Base-by-base conservation (phyloP, 2,329 filamentous ascomycete genomes). In the Talaromyces marneffei region DNA sequence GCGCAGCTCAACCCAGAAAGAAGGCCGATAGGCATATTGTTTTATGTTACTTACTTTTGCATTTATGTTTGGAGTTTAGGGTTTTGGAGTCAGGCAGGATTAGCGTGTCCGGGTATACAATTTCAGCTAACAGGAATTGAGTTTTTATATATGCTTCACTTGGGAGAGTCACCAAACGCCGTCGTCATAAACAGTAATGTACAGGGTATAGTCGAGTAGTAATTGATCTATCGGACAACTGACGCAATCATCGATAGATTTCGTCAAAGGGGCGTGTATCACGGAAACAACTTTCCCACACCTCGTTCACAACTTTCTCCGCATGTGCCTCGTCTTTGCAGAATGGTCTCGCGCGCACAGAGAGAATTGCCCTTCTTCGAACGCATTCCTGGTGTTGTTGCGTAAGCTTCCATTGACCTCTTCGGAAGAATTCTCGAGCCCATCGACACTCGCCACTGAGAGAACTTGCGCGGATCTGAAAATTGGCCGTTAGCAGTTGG, bases 241-340 rank as follows among this genome's bases (percentile, higher is more conserved):
- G 14, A 55, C n/a, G 12, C 4, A 52, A 46, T 77, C 69, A 81
- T 71, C 91, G 87, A 75, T 96, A 99, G 58, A 99, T 92, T 74
- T 97, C 93, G 74, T 97, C 92, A 76, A 99, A 99, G 2, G 94
- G 94, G 70, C 94, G 82, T 3, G 93, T 97, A 76, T 99, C 94
- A 57, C 85, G 80, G 74, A 96, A 99, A 75, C 94, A 99, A 69
- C 92, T 97, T 67, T 96, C 92, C 91, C 93, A 99, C n/a, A 99
- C 94, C 76, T 96, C 88, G 76, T 97, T 94, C 62, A 99, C 91
- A 27, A 95, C 87, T 77, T 89, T 91, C 57, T 86, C 84, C 3
- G 94, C 94, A 67, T 97, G 90, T 14, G 87, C 86, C 69, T 96
- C 87, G 75, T 96, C 90, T 74, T 90, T 90, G 72, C 92, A 94